These are phyloP conservation scores for Tardiomyces digboiensis DNA, from an alignment of 1,139 yeast genomes.

Conservation along the genomic window DNA sequence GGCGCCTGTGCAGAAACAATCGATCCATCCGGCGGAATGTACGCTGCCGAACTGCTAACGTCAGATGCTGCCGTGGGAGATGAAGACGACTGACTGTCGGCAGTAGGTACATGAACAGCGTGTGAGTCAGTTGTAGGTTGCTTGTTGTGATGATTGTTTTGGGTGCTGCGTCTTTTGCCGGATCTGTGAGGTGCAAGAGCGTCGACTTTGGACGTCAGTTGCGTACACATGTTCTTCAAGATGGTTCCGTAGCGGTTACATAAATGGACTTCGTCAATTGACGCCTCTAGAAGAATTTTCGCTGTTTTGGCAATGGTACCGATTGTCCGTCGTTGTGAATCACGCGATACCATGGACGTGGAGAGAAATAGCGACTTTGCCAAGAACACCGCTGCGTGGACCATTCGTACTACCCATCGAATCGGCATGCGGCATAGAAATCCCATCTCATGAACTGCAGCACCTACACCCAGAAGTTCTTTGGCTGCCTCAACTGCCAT, in stretches of 20 bases:
- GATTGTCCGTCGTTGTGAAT: slow-evolving; percentile 53
- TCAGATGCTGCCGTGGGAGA: not conserved
- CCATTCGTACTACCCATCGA: slow-evolving; percentile 80
- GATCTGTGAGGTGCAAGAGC: not conserved
- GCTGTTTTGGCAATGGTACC: slow-evolving; percentile 66
- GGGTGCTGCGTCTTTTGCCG: not conserved
- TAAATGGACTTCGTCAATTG: slow-evolving; percentile 84
- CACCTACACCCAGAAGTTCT: slow-evolving; percentile 64
- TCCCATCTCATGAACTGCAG: slow-evolving; percentile 52
- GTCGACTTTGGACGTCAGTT: slow-evolving; percentile 29
- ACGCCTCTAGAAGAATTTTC: slow-evolving; percentile 63
- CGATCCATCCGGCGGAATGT: too few species aligned
- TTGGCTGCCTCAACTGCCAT: slow-evolving; percentile 80
- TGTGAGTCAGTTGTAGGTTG: not conserved
- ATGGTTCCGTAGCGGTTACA: slow-evolving; percentile 77
- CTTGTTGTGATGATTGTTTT: not conserved
- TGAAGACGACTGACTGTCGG: not conserved
- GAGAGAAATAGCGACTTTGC: slow-evolving; percentile 58
- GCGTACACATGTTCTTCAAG: slow-evolving; percentile 66
- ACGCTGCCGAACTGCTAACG: too few species aligned
- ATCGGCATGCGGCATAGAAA: slow-evolving; percentile 76
- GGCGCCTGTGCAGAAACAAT: too few species aligned
- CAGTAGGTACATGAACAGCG: not conserved
- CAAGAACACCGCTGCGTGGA: slow-evolving; percentile 85
- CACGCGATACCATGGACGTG: slow-evolving; percentile 30